Evolutionary conservation across 345 rosid species (phyloP), one percentile per base, ranked within the genome.

Genomic region (Bruguiera parviflora): DNA sequence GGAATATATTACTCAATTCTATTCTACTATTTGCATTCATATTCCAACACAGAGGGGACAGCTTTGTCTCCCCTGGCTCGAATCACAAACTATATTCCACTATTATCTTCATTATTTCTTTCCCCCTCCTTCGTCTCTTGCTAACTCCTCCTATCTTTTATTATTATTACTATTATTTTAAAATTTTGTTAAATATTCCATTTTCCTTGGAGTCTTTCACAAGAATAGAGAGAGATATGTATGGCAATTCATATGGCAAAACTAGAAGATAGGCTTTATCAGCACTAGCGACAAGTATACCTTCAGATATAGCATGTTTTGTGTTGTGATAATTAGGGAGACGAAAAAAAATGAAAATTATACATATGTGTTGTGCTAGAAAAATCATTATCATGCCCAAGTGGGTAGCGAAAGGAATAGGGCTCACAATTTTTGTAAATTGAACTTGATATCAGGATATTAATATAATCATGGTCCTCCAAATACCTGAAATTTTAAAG

Each of bases 1-100:
- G 71, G 81, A 76, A 74, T 68, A 65, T 39, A 37, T 63, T 29
- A 29, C 10, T 22, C 1, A 22, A 67, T 37, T 67, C 66, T 63
- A 64, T 24, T 67, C 71, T 66, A 43, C 31, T 25, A 53, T 29
- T 68, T 83, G 81, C 64, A 76, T 74, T 53, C 77, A 76, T 60
- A 71, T 73, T 78, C 75, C 74, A 29, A 64, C 9, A 71, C 57
- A 60, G 27, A 61, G 77, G 82, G 72, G 81, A 86, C 89, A 80
- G 28, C 78, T 65, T 61, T 80, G 86, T 82, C 79, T 69, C 80
- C 83, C 66, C 53, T 49, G 61, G 58, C 83, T 69, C 75, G 72
- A 81, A 71, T 83, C 80, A 56, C 77, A 13, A 70, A 43, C 46
- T 21, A 8, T 53, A 21, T 53, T 55, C 16, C 49, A 11, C 16